A percentile compares a stretch with the other conserved stretches of the same genome.
Evolutionary conservation across 768 basidiomycete species (phyloP).

Genomic region (Ephemerocybe angulata): DNA sequence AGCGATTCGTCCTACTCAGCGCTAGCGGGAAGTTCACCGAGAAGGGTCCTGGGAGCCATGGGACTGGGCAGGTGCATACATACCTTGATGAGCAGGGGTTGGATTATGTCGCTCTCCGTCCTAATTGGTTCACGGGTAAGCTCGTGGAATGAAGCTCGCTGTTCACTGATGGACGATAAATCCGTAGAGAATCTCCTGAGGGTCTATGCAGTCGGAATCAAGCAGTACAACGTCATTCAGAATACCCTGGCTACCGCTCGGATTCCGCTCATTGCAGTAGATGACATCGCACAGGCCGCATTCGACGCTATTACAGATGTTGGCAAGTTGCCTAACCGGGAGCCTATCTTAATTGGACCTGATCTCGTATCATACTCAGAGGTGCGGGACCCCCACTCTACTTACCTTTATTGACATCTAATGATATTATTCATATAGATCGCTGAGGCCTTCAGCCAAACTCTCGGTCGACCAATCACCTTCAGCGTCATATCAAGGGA

Average conservation of each 20-base stretch:
- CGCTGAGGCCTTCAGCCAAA: constrained; percentile 14
- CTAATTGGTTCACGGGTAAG: constrained; percentile 36
- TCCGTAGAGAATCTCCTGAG: neutral
- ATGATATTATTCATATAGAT: too few species aligned
- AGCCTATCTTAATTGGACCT: constrained; percentile 32
- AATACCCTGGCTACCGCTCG: constrained; percentile 24
- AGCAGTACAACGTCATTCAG: constrained; percentile 21
- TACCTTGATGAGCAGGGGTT: constrained; percentile 28
- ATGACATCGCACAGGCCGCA: constrained; percentile 31
- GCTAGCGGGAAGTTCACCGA: neutral
- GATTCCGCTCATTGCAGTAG: constrained; percentile 25
- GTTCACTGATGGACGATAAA: neutral
- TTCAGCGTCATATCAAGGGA: constrained; percentile 13
- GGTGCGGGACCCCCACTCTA: constrained; percentile 18
- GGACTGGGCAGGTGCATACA: constrained; percentile 28
- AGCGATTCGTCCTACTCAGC: constrained; percentile 25
- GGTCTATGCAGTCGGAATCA: constrained; percentile 16
- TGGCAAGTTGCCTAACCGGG: constrained; percentile 19
- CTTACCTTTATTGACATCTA: too few species aligned
- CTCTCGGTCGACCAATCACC: constrained; percentile 19
- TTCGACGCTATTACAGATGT: constrained; percentile 26
- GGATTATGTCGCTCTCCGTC: constrained; percentile 32
- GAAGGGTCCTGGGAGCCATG: neutral
- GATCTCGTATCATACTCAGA: constrained; percentile 28
- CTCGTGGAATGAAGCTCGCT: neutral